A percentile compares a stretch with the other conserved stretches of the same genome.
phyloP scores from a whole-genome alignment of 257 asterid genomes.

The Lantana camara region DNA sequence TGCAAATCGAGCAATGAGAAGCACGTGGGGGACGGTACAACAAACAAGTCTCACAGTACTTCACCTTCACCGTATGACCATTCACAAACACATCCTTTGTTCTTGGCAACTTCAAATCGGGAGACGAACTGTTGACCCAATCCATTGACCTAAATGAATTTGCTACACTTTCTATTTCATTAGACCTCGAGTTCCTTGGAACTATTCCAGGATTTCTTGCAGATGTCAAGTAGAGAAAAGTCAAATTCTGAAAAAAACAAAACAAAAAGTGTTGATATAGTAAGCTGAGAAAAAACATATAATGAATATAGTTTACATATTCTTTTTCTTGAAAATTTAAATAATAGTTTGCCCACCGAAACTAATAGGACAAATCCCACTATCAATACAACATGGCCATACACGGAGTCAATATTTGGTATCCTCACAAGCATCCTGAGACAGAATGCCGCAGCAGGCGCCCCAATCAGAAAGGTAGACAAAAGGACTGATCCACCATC shows the following conservation, averaged over 20 bases:
- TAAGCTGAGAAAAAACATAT: constrained; percentile 17
- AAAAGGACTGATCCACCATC: constrained; percentile 64
- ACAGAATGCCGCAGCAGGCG: constrained; percentile 76
- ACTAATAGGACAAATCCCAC: constrained; percentile 60
- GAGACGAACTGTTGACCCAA: constrained; percentile 52
- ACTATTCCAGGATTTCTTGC: constrained; percentile 80
- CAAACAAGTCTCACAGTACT: constrained; percentile 86
- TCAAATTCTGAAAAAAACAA: constrained; percentile 62
- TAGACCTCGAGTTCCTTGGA: constrained; percentile 66
- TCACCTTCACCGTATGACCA: constrained; percentile 67
- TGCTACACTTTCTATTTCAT: constrained; percentile 46
- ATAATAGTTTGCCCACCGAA: constrained; percentile 47
- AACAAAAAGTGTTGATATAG: neutral
- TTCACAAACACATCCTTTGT: constrained; percentile 69
- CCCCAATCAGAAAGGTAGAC: constrained; percentile 63
- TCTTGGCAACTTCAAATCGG: constrained; percentile 61
- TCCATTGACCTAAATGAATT: constrained; percentile 54
- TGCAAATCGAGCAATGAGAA: constrained; percentile 96
- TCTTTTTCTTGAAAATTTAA: neutral
- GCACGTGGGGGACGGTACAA: constrained; percentile 93
- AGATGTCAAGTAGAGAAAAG: constrained; percentile 78
- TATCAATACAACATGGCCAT: constrained; percentile 50
- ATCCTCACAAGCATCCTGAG: constrained; percentile 49
- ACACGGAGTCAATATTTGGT: constrained; percentile 37
- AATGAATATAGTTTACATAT: neutral